Percentiles rank a stretch among this genome's conserved stretches.
phyloP scores from a whole-genome alignment of 768 basidiomycete genomes.

The Stropharia rugosoannulata region DNA sequence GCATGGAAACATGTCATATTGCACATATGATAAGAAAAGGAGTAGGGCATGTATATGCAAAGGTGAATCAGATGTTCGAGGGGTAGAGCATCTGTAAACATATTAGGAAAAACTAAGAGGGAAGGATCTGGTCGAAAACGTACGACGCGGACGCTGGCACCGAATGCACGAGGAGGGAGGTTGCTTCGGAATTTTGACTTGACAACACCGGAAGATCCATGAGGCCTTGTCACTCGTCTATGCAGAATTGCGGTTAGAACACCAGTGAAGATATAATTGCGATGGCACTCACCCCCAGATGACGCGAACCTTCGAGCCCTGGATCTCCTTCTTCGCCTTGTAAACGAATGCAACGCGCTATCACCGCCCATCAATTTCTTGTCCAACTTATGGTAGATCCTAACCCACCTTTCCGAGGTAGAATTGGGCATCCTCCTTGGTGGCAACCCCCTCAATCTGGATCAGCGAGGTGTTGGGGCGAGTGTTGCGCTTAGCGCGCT shows the following conservation, averaged over 20 bases:
- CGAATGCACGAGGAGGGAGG: constrained; percentile 93
- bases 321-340: constrained; percentile 92
- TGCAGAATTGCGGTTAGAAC: neutral
- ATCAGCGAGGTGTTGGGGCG: constrained; percentile 95
- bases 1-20: constrained; percentile 47
- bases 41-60: constrained; percentile 33
- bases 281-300: constrained; percentile 86
- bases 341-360: constrained; percentile 98
- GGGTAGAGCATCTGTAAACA: constrained; percentile 86
- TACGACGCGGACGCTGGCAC: constrained; percentile 90
- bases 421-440: constrained; percentile 92
- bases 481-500: constrained; percentile 96
- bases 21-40: constrained; percentile 38
- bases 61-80: constrained; percentile 65
- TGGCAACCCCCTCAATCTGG: constrained; percentile 95
- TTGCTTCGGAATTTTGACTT: constrained; percentile 96
- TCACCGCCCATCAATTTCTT: constrained; percentile 1
- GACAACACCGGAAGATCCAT: constrained; percentile 93
- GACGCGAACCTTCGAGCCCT: constrained; percentile 93
- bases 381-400: neutral
- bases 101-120: neutral
- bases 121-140: constrained; percentile 28
- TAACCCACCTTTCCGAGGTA: constrained; percentile 94
- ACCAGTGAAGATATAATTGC: neutral
- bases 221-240: constrained; percentile 89